Percentiles rank a stretch among this genome's conserved stretches.
phyloP scores from a whole-genome alignment of 352 stramenopile genomes.

The Pythium phragmiticola region DNA sequence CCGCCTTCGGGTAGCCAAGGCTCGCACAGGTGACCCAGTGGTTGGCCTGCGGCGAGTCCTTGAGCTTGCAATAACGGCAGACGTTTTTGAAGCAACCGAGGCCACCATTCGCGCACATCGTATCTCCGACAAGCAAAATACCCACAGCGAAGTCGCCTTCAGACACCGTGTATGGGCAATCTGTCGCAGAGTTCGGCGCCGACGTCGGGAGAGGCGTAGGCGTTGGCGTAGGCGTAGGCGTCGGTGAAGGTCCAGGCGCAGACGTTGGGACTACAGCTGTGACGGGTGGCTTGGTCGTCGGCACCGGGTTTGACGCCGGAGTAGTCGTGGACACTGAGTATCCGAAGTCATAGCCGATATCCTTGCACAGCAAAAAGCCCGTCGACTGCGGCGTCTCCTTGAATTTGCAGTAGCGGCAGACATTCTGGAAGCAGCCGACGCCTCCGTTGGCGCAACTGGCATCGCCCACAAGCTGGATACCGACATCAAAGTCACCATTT shows the following conservation, averaged over 20 bases:
- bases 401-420: constrained; percentile 42
- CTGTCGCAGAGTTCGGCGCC: too few species aligned
- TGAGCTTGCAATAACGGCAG: constrained; percentile 8
- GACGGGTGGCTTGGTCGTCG: too few species aligned
- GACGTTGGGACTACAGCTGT: too few species aligned
- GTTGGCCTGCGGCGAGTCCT: background rate
- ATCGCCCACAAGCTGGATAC: constrained; percentile 26
- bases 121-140: background rate
- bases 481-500: constrained; percentile 12
- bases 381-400: constrained; percentile 14
- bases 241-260: too few species aligned
- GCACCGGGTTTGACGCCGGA: too few species aligned
- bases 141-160: background rate
- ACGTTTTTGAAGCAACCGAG: constrained; percentile 8
- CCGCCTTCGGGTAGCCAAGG: too few species aligned
- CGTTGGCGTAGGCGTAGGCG: too few species aligned
- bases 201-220: too few species aligned
- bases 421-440: constrained; percentile 25
- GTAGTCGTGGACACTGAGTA: too few species aligned
- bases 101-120: background rate
- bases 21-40: too few species aligned
- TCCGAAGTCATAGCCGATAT: background rate
- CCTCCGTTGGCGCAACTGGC: constrained; percentile 12
- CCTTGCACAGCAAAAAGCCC: background rate
- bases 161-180: constrained; percentile 2